These are phyloP conservation scores for Phaseolus lunatus DNA, from an alignment of 306 rosid species.

Conservation along the genomic window DNA sequence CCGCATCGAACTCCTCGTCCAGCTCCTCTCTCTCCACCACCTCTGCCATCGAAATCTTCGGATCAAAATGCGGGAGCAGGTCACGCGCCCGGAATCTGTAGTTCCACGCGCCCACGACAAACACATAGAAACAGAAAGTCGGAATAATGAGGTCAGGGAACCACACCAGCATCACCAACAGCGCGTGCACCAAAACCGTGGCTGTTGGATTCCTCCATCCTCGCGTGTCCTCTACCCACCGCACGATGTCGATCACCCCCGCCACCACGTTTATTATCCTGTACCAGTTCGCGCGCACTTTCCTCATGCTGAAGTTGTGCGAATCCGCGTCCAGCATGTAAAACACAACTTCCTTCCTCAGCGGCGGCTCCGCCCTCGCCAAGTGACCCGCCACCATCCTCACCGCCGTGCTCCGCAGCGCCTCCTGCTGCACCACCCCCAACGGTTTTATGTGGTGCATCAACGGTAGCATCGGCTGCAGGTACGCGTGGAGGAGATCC, in stretches of 20 bases:
- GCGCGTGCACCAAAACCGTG: constrained; percentile 72
- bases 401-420: constrained; percentile 65
- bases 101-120: constrained; percentile 76
- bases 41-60: constrained; percentile 65
- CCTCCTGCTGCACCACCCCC: constrained; percentile 74
- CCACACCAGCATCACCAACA: constrained; percentile 79
- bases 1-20: constrained; percentile 78
- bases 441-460: constrained; percentile 89
- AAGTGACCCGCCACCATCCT: constrained; percentile 69
- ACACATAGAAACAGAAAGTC: constrained; percentile 61
- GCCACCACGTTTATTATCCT: constrained; percentile 69
- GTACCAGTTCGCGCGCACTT: constrained; percentile 79
- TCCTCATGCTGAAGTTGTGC: constrained; percentile 73
- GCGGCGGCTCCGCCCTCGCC: constrained; percentile 78
- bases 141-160: constrained; percentile 87
- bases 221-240: constrained; percentile 81
- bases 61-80: constrained; percentile 69
- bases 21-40: constrained; percentile 70
- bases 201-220: constrained; percentile 85
- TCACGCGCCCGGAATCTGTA: constrained; percentile 64
- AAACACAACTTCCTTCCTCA: constrained; percentile 66
- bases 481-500: constrained; percentile 79
- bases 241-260: constrained; percentile 57
- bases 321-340: constrained; percentile 84
- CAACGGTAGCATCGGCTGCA: constrained; percentile 73